Evolutionary conservation across 164 flowering plant genomes (phyloP).

Genomic region (Macadamia integrifolia): DNA sequence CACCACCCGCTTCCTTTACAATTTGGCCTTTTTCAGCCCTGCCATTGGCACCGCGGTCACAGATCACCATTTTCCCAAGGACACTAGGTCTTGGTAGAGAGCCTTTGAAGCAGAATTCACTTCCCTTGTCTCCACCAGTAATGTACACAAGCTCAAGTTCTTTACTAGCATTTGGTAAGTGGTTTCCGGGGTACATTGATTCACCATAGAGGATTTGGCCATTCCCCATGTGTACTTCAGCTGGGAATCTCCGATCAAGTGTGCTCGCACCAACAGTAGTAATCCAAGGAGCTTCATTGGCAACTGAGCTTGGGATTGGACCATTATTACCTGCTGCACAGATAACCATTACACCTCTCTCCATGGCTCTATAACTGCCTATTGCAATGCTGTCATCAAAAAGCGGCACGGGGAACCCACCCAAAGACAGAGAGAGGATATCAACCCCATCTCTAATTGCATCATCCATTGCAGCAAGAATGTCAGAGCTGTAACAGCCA

Average conservation of each 20-base stretch:
- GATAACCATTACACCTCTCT: slow-evolving; percentile 66
- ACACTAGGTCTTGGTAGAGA: slow-evolving; percentile 64
- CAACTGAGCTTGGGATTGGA: slow-evolving; percentile 64
- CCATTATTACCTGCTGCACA: slow-evolving; percentile 95
- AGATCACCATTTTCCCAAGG: slow-evolving; percentile 77
- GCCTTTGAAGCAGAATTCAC: slow-evolving; percentile 61
- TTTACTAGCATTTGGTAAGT: slow-evolving; percentile 10
- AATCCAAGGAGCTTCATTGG: slow-evolving; percentile 95
- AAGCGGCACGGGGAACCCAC: slow-evolving; percentile 75
- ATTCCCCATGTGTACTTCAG: slow-evolving; percentile 46
- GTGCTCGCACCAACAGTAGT: slow-evolving; percentile 90
- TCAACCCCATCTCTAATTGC: slow-evolving; percentile 89
- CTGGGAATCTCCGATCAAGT: slow-evolving; percentile 77
- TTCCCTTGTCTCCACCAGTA: slow-evolving; percentile 38
- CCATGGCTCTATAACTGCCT: slow-evolving; percentile 74
- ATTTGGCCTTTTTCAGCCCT: slow-evolving; percentile 68
- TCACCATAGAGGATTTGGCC: slow-evolving; percentile 69
- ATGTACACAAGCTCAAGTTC: slow-evolving; percentile 70
- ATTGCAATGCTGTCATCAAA: slow-evolving; percentile 85
- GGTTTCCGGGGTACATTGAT: slow-evolving; percentile 73
- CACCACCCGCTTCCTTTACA: slow-evolving; percentile 81
- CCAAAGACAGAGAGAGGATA: slow-evolving; percentile 78
- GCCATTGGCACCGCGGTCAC: slow-evolving; percentile 74
- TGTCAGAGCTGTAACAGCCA: slow-evolving; percentile 91
- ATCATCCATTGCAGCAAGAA: slow-evolving; percentile 83